Conservation (phyloP, 2,329 filamentous ascomycete genomes). For the Cryphonectria parasitica region DNA sequence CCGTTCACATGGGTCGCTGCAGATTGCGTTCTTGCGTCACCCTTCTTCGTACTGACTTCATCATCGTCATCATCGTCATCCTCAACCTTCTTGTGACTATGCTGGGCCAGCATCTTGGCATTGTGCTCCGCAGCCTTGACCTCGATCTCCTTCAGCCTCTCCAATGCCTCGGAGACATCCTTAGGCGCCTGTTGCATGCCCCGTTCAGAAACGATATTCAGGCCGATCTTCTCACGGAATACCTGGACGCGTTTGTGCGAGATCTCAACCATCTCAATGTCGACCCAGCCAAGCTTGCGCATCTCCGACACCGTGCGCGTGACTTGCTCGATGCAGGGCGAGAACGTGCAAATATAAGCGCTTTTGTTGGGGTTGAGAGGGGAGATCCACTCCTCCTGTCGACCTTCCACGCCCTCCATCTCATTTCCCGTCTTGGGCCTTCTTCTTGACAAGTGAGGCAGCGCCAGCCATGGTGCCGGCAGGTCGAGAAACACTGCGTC, state of each 20-base stretch:
- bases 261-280: conserved; percentile 93
- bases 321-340: conserved; percentile 95
- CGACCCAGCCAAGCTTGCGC: conserved; percentile 82
- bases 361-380: conserved; percentile 73
- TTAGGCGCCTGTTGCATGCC: conserved; percentile 72
- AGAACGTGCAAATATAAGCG: conserved; percentile 89
- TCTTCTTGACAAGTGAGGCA: conserved; percentile 72
- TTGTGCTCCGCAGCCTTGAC: conserved; percentile 66
- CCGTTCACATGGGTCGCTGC: conserved; percentile 34
- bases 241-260: conserved; percentile 79
- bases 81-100: conserved; percentile 35
- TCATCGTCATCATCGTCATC: conserved; percentile 31
- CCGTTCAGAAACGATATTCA: conserved; percentile 66
- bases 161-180: conserved; percentile 79
- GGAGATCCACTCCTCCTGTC: conserved; percentile 50
- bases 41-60: background rate
- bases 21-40: background rate
- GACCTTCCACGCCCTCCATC: conserved; percentile 31
- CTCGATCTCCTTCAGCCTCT: conserved; percentile 74
- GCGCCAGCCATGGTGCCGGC: conserved; percentile 78
- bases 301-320: conserved; percentile 81
- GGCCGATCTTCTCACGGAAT: conserved; percentile 77
- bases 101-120: conserved; percentile 37
- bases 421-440: conserved; percentile 38
- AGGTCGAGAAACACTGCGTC: conserved; percentile 79